Conservation (phyloP, 2,329 filamentous ascomycete genomes). For the Cercospora citrullina region DNA sequence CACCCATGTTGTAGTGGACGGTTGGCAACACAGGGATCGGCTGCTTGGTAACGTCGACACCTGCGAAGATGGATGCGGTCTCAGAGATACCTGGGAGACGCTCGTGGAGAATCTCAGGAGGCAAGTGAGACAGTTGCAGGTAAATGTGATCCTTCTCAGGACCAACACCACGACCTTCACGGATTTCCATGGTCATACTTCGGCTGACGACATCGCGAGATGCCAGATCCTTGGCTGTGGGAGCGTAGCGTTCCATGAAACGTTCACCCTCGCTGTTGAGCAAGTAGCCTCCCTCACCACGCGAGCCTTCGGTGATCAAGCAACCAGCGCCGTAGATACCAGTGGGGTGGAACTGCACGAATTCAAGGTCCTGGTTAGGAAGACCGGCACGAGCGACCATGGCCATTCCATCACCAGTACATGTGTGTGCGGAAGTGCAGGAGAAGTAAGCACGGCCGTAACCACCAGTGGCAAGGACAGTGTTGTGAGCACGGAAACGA, state of each 20-base stretch:
- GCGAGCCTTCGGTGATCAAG: slow-evolving; percentile 95
- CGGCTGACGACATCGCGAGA: slow-evolving; percentile 94
- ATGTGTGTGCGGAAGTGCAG: slow-evolving; percentile 97
- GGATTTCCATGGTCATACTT: slow-evolving; percentile 98
- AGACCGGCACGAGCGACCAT: slow-evolving; percentile 98
- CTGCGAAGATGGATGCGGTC: slow-evolving; percentile 94
- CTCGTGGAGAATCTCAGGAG: slow-evolving; percentile 87
- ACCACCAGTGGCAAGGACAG: slow-evolving; percentile 92
- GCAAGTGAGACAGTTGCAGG: slow-evolving; percentile 94
- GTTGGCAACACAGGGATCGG: slow-evolving; percentile 95
- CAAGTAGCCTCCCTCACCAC: slow-evolving; percentile 97
- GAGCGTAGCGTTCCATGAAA: slow-evolving; percentile 99
- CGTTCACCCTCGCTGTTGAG: slow-evolving; percentile 97
- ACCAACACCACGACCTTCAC: slow-evolving; percentile 94
- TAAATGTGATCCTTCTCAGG: slow-evolving; percentile 98
- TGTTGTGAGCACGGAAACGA: slow-evolving; percentile 95
- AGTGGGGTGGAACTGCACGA: slow-evolving; percentile 98
- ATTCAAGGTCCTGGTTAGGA: slow-evolving; percentile 98
- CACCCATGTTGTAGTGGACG: slow-evolving; percentile 99
- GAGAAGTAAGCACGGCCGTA: slow-evolving; percentile 98
- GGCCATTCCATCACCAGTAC: slow-evolving; percentile 98
- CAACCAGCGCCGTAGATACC: slow-evolving; percentile 98
- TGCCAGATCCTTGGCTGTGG: slow-evolving; percentile 96
- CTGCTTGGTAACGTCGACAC: slow-evolving; percentile 95
- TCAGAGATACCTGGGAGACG: slow-evolving; percentile 98